Evolutionary conservation across 768 basidiomycete genomes (phyloP), one percentile per base, ranked within the genome.

Genomic region (Gymnopilus junonius): DNA sequence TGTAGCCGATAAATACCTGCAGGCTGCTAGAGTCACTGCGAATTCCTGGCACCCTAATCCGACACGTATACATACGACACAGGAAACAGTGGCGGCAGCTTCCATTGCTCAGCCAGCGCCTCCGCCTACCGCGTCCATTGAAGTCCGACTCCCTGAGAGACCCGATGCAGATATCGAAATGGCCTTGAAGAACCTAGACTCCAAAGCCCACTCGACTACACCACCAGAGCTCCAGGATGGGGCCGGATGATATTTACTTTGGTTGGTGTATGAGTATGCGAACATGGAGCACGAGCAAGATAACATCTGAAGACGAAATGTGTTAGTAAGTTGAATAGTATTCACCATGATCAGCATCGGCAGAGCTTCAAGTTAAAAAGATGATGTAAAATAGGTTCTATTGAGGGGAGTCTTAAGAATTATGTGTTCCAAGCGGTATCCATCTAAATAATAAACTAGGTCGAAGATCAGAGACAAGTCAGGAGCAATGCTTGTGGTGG

Each of bases 381-480:
- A 39, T 23, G 29, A 35, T 8, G 14, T 55, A 14, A 51, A 29
- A 51, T 48, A 31, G 34, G 31, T 48, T 34, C 32, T 45, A 58
- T 58, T 58, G 57, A 46, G 31, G 40, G 17, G 27, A 42, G n/a
- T 20, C 31, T 45, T n/a, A 8, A 55, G 37, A 39, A 55, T 55
- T 55, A 55, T 25, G 27, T 10, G 17, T 31, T 31, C 27, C 15
- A 35, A 25, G 35, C 35, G 54, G 15, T 55, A 40, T 39, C 54
- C 54, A 55, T 55, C 54, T 55, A 55, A 55, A 8, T 54, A 54
- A 54, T 55, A 23, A 39, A 37, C 54, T 55, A 15, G 35, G 3
- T 25, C 11, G 21, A 4, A 34, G 15, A 7, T 35, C 31, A 34
- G 31, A 4, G 31, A 4, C 8, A 3, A 20, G 34, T 4, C 14